Percentiles rank a stretch among this genome's conserved stretches.
These are phyloP conservation scores for Corchorus olitorius DNA, from an alignment of 345 rosid species.

Conservation along the genomic window DNA sequence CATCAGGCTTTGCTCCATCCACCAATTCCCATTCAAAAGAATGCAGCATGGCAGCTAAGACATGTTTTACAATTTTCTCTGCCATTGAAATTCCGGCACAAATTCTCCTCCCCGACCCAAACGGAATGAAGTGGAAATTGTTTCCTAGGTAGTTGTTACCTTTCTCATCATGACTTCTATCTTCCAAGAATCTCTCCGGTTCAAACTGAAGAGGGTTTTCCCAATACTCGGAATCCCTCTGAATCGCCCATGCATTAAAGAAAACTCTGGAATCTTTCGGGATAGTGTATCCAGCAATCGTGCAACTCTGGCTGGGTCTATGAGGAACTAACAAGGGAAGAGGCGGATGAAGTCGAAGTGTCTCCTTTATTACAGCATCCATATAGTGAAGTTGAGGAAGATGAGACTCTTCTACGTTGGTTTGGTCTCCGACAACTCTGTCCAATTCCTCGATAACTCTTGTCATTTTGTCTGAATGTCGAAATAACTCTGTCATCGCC, in stretches of 20 bases:
- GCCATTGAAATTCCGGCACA: conserved; percentile 23
- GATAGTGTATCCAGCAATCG: conserved; percentile 8
- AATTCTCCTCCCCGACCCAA: conserved; percentile 30
- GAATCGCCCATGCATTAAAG: conserved; percentile 16
- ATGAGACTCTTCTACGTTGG: conserved; percentile 22
- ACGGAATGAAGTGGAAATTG: conserved; percentile 25
- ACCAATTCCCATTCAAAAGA: conserved; percentile 18
- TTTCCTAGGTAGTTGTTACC: background rate
- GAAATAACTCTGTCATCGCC: conserved; percentile 26
- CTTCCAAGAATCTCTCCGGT: conserved; percentile 16
- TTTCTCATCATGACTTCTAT: background rate
- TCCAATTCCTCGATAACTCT: conserved; percentile 10
- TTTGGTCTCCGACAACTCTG: conserved; percentile 15
- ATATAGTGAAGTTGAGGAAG: conserved; percentile 2
- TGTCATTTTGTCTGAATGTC: conserved; percentile 14
- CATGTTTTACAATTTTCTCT: conserved; percentile 13
- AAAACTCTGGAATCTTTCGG: conserved; percentile 21
- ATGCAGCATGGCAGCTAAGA: conserved; percentile 12
- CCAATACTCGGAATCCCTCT: conserved; percentile 18
- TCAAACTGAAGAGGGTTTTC: conserved; percentile 9
- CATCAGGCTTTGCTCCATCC: background rate
- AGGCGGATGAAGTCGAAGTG: conserved; percentile 16
- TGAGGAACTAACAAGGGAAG: conserved; percentile 14
- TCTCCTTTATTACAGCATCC: conserved; percentile 9
- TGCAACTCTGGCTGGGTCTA: background rate